Evolutionary conservation across 83 land plant genomes (phyloP).

Genomic region (Picea abies): DNA sequence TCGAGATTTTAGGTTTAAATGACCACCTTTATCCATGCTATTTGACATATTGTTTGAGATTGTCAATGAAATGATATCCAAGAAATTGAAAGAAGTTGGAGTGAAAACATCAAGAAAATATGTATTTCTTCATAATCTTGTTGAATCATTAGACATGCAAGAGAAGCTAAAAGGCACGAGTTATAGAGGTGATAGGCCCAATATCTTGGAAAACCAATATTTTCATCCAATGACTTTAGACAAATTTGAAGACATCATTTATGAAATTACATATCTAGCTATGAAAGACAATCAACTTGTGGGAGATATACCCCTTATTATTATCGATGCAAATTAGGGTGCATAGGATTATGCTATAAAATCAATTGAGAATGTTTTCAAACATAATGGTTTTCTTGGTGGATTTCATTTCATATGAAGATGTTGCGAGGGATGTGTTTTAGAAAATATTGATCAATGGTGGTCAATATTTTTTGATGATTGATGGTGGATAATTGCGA

Average conservation of each 20-base stretch:
- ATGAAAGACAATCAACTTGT: slow-evolving; percentile 2
- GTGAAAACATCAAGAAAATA: slow-evolving; percentile 3
- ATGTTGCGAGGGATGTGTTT: slow-evolving; percentile 2
- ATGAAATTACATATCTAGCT: slow-evolving; percentile 6
- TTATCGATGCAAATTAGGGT: background rate
- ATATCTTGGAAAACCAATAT: background rate
- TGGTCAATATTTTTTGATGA: background rate
- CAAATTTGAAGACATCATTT: slow-evolving; percentile 10
- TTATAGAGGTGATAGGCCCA: slow-evolving; percentile 7
- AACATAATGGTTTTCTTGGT: background rate
- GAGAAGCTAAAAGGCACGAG: background rate
- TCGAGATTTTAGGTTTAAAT: slow-evolving; percentile 65
- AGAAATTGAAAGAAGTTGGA: slow-evolving; percentile 36
- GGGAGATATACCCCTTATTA: background rate
- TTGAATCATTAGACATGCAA: background rate
- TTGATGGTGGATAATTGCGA: too few species aligned
- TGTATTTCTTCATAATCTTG: background rate
- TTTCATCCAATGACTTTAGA: slow-evolving; percentile 1
- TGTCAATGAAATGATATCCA: slow-evolving; percentile 33
- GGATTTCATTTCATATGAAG: slow-evolving; percentile 4
- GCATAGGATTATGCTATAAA: background rate
- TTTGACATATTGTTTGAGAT: slow-evolving; percentile 69
- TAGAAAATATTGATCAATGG: background rate
- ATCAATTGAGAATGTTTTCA: slow-evolving; percentile 3
- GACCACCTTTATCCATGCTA: slow-evolving; percentile 62